These are phyloP conservation scores for Saccharomyces pastorianus DNA, from an alignment of 1,139 yeast genomes.

Conservation along the genomic window DNA sequence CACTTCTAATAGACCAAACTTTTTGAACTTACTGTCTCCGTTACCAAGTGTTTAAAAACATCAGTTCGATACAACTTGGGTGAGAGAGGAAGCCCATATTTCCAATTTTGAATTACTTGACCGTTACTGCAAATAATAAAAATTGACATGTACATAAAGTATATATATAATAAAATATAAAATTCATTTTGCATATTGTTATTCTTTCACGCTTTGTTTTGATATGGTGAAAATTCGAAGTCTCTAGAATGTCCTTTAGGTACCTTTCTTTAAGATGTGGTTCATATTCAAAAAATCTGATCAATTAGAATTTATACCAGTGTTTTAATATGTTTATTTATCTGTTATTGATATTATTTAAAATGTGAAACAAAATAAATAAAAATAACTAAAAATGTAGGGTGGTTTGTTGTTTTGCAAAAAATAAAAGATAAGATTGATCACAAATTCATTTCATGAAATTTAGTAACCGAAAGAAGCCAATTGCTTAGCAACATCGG, in stretches of 20 bases:
- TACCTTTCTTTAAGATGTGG: neutral
- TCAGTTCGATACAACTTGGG: neutral
- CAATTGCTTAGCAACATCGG: slow-evolving; percentile 74
- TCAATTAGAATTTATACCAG: slow-evolving; percentile 5
- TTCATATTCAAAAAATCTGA: neutral
- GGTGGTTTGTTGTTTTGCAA: slow-evolving; percentile 1
- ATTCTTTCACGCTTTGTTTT: neutral
- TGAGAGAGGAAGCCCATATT: neutral
- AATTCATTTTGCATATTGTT: neutral
- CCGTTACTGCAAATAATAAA: neutral
- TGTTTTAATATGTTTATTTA: slow-evolving; percentile 10
- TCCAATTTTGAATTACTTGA: neutral
- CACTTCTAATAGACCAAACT: slow-evolving; percentile 75
- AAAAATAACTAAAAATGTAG: neutral
- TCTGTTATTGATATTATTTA: neutral
- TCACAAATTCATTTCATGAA: slow-evolving; percentile 2
- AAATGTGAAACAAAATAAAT: neutral
- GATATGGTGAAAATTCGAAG: neutral
- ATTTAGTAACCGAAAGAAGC: slow-evolving; percentile 79
- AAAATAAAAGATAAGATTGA: neutral
- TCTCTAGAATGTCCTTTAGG: neutral
- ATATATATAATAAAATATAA: neutral
- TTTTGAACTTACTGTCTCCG: slow-evolving; percentile 45
- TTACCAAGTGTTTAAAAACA: slow-evolving; percentile 58
- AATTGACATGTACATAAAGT: neutral